Conservation (phyloP, 768 basidiomycete genomes). For the Leccinellum rugosiceps region DNA sequence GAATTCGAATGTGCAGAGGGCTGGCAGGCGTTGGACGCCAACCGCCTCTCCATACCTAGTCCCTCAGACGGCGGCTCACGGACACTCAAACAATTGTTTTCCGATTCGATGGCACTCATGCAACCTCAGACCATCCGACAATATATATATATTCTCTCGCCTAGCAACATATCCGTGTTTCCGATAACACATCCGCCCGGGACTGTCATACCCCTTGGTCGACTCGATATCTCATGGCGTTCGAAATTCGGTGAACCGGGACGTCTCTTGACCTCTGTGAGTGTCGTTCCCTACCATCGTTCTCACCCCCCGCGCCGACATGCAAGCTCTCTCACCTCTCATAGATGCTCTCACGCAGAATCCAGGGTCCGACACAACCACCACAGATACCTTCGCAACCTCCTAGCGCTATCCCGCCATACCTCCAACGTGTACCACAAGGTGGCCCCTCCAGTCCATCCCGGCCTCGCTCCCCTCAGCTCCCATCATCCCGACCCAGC, state of each 20-base stretch:
- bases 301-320: not conserved
- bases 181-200: constrained; percentile 62
- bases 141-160: constrained; percentile 80
- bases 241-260: constrained; percentile 86
- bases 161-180: constrained; percentile 40
- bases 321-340: not conserved
- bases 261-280: constrained; percentile 75
- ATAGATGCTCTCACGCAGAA: constrained; percentile 74
- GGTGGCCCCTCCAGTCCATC: constrained; percentile 38
- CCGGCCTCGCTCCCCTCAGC: constrained; percentile 59
- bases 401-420: constrained; percentile 69
- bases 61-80: constrained; percentile 5
- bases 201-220: constrained; percentile 72
- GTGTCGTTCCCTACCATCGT: constrained; percentile 9
- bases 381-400: constrained; percentile 38
- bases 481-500: constrained; percentile 47
- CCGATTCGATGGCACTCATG: constrained; percentile 64
- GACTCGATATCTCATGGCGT: constrained; percentile 85
- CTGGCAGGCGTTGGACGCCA: constrained; percentile 59
- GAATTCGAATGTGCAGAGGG: constrained; percentile 68
- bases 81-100: constrained; percentile 44
- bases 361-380: constrained; percentile 50
- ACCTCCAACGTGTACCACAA: constrained; percentile 60
- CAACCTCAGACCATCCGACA: constrained; percentile 85
- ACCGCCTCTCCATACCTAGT: constrained; percentile 29